Conservation (phyloP, 1,139 yeast species). For the Sugiyamaella japonica region DNA sequence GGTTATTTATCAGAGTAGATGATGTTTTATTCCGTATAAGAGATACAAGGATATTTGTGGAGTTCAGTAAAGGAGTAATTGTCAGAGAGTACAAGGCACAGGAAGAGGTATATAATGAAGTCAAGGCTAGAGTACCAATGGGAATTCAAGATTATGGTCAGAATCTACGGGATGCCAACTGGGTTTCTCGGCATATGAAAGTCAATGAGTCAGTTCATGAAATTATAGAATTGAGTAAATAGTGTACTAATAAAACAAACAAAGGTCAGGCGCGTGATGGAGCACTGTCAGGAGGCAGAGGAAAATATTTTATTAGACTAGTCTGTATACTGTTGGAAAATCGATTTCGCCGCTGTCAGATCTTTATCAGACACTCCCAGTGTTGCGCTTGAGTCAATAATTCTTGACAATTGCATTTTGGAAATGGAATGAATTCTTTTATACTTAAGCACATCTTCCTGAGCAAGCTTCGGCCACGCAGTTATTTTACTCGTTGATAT, state of each 20-base stretch:
- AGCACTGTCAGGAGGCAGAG: no score
- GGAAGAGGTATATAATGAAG: conserved; percentile 63
- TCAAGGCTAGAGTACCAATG: conserved; percentile 49
- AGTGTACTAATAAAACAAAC: neutral
- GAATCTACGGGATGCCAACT: conserved; percentile 72
- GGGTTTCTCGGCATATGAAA: conserved; percentile 69
- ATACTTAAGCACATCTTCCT: conserved; percentile 31
- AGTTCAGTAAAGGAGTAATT: conserved; percentile 63
- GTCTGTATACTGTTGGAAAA: conserved; percentile 21
- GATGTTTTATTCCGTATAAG: conserved; percentile 79
- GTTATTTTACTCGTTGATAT: conserved; percentile 42
- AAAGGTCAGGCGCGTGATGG: conserved; percentile 34
- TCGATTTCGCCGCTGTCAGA: conserved; percentile 39
- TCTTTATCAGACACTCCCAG: conserved; percentile 39
- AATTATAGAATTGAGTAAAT: conserved; percentile 15
- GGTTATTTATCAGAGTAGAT: conserved; percentile 86
- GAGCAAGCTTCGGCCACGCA: conserved; percentile 27
- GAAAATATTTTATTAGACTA: no score
- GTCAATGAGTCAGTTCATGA: conserved; percentile 37
- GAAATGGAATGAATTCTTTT: conserved; percentile 41
- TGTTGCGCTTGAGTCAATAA: conserved; percentile 6
- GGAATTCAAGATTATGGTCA: conserved; percentile 69
- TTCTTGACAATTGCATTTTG: conserved; percentile 36
- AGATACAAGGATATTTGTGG: conserved; percentile 82
- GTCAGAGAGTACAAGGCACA: conserved; percentile 77